phyloP scores from a whole-genome alignment of 2,329 filamentous ascomycete species.

The Pseudogymnoascus destructans region DNA sequence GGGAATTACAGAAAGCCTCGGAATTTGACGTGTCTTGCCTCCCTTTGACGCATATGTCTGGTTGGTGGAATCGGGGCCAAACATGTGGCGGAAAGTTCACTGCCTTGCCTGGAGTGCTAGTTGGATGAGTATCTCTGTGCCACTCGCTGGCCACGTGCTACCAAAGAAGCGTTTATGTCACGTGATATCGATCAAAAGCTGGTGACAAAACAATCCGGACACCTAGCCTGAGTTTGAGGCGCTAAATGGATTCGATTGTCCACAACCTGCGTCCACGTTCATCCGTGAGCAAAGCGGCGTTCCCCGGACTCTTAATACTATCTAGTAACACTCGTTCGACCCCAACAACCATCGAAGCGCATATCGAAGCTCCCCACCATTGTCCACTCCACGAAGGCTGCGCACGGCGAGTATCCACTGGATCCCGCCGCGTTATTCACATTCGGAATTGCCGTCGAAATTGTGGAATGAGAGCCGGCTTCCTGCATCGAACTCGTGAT shows the following conservation, averaged over 20 bases:
- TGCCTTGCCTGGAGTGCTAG: too few species aligned
- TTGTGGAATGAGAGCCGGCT: not conserved
- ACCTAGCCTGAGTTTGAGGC: not conserved
- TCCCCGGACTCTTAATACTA: not conserved
- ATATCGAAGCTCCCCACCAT: not conserved
- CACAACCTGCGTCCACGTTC: not conserved
- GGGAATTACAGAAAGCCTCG: too few species aligned
- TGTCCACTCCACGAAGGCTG: not conserved
- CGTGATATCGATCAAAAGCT: not conserved
- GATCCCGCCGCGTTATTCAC: constrained; percentile 1
- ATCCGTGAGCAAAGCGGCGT: not conserved
- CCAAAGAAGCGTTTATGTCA: not conserved
- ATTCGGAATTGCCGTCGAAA: not conserved
- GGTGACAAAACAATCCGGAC: not conserved
- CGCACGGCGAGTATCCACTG: not conserved
- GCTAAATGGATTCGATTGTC: not conserved
- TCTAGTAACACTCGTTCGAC: not conserved
- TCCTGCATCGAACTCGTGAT: constrained; percentile 1
- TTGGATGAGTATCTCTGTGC: not conserved
- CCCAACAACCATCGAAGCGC: not conserved
- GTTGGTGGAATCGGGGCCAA: too few species aligned
- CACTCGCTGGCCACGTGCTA: not conserved
- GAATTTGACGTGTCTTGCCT: too few species aligned
- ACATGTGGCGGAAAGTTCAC: too few species aligned
- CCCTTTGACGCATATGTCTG: too few species aligned